phyloP scores from a whole-genome alignment of 208 protist genomes.

The Borovskyia barvae region DNA sequence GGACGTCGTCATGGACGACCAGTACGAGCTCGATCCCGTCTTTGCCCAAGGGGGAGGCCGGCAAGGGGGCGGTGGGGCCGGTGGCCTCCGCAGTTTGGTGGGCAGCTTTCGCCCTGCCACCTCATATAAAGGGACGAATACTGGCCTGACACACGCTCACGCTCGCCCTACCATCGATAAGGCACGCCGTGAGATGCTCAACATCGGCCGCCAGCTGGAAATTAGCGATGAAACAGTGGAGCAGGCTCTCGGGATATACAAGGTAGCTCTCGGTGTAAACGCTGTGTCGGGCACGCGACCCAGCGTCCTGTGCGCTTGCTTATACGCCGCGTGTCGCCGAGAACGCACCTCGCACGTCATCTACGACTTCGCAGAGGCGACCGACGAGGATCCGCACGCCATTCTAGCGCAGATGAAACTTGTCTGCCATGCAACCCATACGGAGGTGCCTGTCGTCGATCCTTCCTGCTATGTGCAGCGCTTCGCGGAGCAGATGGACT shows the following conservation, averaged over 20 bases:
- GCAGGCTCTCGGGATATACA: slow-evolving; percentile 78
- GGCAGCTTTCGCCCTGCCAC: slow-evolving; percentile 57
- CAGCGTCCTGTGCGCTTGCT: slow-evolving; percentile 75
- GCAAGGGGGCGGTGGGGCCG: slow-evolving; percentile 10
- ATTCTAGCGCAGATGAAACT: slow-evolving; percentile 77
- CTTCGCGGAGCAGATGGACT: slow-evolving; percentile 86
- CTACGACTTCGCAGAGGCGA: slow-evolving; percentile 80
- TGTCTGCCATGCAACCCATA: slow-evolving; percentile 79
- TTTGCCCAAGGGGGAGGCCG: slow-evolving; percentile 39
- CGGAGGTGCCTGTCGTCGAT: slow-evolving; percentile 82
- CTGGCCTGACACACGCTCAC: slow-evolving; percentile 16
- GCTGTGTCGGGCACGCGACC: slow-evolving; percentile 70
- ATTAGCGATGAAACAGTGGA: slow-evolving; percentile 81
- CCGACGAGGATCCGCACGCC: slow-evolving; percentile 49
- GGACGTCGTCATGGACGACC: slow-evolving; percentile 61
- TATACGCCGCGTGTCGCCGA: slow-evolving; percentile 83
- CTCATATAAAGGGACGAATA: slow-evolving; percentile 14
- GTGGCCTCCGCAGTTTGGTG: slow-evolving; percentile 13
- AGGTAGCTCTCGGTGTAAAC: slow-evolving; percentile 66
- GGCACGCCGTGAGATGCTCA: slow-evolving; percentile 77
- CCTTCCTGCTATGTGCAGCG: slow-evolving; percentile 83
- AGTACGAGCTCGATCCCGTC: slow-evolving; percentile 81
- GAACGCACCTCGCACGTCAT: slow-evolving; percentile 88
- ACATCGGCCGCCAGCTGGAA: slow-evolving; percentile 72
- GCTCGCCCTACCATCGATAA: slow-evolving; percentile 66